Conservation (phyloP, 2,329 filamentous ascomycete genomes). For the Leptographium galeiforme region DNA sequence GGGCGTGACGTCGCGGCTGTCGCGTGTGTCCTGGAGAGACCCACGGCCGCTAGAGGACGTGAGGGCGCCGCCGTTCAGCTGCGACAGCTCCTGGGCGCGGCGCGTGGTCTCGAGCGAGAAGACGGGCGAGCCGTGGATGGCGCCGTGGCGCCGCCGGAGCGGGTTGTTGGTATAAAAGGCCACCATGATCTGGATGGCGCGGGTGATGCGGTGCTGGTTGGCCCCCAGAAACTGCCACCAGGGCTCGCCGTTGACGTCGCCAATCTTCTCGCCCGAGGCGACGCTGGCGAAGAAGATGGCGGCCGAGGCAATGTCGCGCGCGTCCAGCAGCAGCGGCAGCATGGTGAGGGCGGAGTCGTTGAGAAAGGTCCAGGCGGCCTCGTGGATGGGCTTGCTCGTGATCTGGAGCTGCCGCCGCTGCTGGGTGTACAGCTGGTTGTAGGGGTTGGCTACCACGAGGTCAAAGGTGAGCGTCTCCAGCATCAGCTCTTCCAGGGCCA, state of each 20-base stretch:
- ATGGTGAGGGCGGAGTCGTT: constrained; percentile 81
- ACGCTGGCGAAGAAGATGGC: constrained; percentile 78
- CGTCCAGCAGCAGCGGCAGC: constrained; percentile 67
- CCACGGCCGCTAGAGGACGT: no score
- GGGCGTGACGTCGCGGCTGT: constrained; percentile 10
- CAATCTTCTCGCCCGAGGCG: constrained; percentile 60
- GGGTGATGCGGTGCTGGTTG: constrained; percentile 53
- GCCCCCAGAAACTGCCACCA: constrained; percentile 82
- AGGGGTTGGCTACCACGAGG: constrained; percentile 77
- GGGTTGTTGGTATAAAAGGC: constrained; percentile 55
- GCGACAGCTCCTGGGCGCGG: constrained; percentile 32
- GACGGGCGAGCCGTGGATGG: constrained; percentile 32
- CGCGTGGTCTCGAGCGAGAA: constrained; percentile 44
- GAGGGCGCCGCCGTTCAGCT: constrained; percentile 26
- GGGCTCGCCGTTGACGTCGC: constrained; percentile 59
- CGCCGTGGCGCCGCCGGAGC: constrained; percentile 41
- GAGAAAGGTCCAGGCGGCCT: constrained; percentile 63
- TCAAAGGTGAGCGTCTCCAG: constrained; percentile 90
- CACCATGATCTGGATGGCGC: constrained; percentile 64
- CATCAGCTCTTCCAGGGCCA: constrained; percentile 85
- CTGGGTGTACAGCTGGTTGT: constrained; percentile 71
- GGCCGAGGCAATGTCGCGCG: constrained; percentile 69
- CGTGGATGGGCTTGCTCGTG: constrained; percentile 11
- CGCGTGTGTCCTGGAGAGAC: neutral
- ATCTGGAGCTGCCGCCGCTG: constrained; percentile 25